Percentiles rank a stretch among this genome's conserved stretches.
These are phyloP conservation scores for Sporisorium graminicola DNA, from an alignment of 1,284 basidiomycete genomes.

Conservation along the genomic window DNA sequence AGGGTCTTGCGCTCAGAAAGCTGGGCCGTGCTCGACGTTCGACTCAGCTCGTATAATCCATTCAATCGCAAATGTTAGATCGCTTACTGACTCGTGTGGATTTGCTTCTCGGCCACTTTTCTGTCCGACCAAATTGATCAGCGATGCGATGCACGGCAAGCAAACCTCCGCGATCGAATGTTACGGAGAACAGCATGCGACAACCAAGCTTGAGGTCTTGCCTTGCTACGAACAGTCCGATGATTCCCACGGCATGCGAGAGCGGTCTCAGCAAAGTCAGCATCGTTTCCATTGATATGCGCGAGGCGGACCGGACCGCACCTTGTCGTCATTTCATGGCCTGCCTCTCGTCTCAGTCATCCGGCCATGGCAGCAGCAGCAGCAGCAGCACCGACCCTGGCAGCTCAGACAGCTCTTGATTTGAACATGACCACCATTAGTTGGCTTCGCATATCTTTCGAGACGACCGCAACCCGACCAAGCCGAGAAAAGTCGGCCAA, in stretches of 20 bases:
- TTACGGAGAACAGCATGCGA: not conserved
- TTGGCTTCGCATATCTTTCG: too few relatives aligned
- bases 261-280: not conserved
- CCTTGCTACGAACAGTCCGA: not conserved
- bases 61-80: not conserved
- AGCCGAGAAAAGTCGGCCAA: not conserved
- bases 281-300: too few relatives aligned
- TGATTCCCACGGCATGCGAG: not conserved
- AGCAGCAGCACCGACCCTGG: too few relatives aligned
- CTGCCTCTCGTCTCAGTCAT: not conserved
- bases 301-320: conserved; percentile 5
- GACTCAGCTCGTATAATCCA: not conserved
- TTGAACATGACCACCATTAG: too few relatives aligned
- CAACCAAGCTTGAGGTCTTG: too few relatives aligned
- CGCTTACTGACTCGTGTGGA: not conserved
- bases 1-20: not conserved
- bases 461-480: not conserved
- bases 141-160: not conserved
- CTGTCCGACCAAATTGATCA: not conserved
- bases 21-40: not conserved
- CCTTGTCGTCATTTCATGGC: not conserved
- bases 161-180: not conserved
- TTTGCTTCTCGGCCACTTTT: not conserved
- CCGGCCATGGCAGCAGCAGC: not conserved
- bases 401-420: too few relatives aligned